Base-by-base conservation (phyloP, 495 filamentous ascomycete species). In the Hyaloscypha finlandica region DNA sequence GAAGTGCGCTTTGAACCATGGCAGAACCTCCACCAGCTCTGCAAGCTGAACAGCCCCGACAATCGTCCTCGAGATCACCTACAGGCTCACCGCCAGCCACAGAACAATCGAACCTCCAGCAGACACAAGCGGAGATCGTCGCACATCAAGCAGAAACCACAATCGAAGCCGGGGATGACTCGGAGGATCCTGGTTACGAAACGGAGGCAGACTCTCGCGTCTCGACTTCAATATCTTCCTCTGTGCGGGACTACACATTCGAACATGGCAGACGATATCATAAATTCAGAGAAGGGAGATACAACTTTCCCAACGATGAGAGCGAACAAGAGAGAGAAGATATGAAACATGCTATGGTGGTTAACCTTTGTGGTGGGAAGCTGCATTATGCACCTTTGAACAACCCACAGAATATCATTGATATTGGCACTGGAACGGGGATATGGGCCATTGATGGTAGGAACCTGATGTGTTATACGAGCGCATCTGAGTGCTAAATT, bases 261-360 rank as follows among this genome's bases (percentile, higher is more conserved):
- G 83, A 87, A 72, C 84, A 88, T 72, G 84, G 84, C 6, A 77
- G 86, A 22, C 78, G 85, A 35, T 88, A 87, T 69, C 84, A 87
- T 59, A 76, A 77, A n/a, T 86, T 82, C 68, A 78, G 78, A 14
- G 77, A 83, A 62, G 84, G 86, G 12, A 72, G 76, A 51, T 87
- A 88, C 65, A 69, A 77, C 42, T 64, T 72, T 30, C 72, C 72
- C 22, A 74, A 74, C 56, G 72, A 74, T 29, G 72, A 72, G 61
- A 53, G 55, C 39, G 70, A 74, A 45, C 72, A 74, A 62, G 68
- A 66, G 25, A 68, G 70, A 63, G 62, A 70, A 57, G 70, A 70
- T 66, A 66, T 66, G 64, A 59, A 59, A 25, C 64, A 66, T 51
- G 22, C 64, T 6, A 66, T 59, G 57, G 35, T 66, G 3, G 45